These are phyloP conservation scores for Schwanniomyces vanrijiae DNA, from an alignment of 805 yeast genomes.

Conservation along the genomic window DNA sequence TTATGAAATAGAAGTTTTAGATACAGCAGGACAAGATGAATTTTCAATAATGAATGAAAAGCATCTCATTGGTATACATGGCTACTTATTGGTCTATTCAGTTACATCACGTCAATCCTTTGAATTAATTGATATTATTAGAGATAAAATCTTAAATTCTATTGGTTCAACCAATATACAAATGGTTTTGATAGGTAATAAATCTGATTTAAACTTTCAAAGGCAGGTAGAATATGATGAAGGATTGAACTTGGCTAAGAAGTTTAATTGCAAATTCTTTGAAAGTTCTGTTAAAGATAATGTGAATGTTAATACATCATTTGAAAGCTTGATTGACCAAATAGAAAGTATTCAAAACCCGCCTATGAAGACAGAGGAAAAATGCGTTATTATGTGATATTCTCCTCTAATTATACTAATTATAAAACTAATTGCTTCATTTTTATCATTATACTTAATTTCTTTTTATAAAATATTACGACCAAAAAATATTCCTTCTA, in stretches of 20 bases:
- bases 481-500: background rate
- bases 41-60: constrained; percentile 77
- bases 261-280: constrained; percentile 45
- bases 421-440: background rate
- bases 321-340: constrained; percentile 54
- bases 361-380: constrained; percentile 43
- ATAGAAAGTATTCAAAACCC: constrained; percentile 67
- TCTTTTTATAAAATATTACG: background rate
- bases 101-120: constrained; percentile 77
- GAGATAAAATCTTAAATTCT: constrained; percentile 80
- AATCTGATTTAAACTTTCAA: constrained; percentile 60
- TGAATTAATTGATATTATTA: constrained; percentile 69
- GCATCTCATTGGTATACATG: constrained; percentile 78
- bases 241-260: constrained; percentile 41
- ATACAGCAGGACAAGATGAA: constrained; percentile 94
- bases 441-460: background rate
- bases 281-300: constrained; percentile 53
- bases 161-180: constrained; percentile 51
- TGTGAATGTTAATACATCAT: constrained; percentile 48
- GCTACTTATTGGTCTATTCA: constrained; percentile 78
- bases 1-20: constrained; percentile 80
- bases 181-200: constrained; percentile 65
- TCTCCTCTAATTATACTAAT: too few relatives aligned
- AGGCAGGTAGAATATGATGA: constrained; percentile 65
- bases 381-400: constrained; percentile 46